These are phyloP conservation scores for Umbilicaria muhlenbergii DNA, from an alignment of 495 filamentous ascomycete species.

Conservation along the genomic window DNA sequence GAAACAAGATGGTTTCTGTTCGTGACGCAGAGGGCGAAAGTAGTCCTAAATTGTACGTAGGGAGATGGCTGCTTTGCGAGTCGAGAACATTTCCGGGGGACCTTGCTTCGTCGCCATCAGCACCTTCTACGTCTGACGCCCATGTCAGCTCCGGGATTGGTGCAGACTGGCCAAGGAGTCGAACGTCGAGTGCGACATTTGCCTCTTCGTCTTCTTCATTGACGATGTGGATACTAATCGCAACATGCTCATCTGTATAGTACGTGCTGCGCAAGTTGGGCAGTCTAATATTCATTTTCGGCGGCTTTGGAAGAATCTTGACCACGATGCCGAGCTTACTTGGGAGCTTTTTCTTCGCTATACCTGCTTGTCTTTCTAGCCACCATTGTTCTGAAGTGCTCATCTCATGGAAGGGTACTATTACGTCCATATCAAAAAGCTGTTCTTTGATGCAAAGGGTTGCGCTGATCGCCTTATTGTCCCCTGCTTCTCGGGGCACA, in stretches of 20 bases:
- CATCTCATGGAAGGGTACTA: constrained; percentile 32
- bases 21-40: constrained; percentile 13
- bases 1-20: constrained; percentile 32
- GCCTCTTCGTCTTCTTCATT: constrained; percentile 80
- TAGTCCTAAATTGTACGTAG: constrained; percentile 28
- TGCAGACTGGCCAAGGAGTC: constrained; percentile 44
- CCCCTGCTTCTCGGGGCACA: constrained; percentile 66
- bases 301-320: constrained; percentile 77
- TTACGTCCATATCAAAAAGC: constrained; percentile 52
- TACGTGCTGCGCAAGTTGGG: constrained; percentile 48
- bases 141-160: constrained; percentile 33
- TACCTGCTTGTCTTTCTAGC: constrained; percentile 27
- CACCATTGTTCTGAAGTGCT: constrained; percentile 36
- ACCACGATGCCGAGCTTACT: constrained; percentile 20
- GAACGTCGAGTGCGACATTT: constrained; percentile 49
- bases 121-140: constrained; percentile 22
- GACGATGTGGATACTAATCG: constrained; percentile 47
- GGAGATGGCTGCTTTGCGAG: constrained; percentile 20
- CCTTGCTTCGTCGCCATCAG: not conserved
- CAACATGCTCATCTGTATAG: constrained; percentile 66
- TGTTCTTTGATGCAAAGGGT: constrained; percentile 46
- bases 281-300: constrained; percentile 67
- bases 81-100: no score
- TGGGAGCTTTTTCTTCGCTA: constrained; percentile 22
- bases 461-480: constrained; percentile 48